Base-by-base conservation (phyloP, 129 eudicot species). In the Artemisia annua region DNA sequence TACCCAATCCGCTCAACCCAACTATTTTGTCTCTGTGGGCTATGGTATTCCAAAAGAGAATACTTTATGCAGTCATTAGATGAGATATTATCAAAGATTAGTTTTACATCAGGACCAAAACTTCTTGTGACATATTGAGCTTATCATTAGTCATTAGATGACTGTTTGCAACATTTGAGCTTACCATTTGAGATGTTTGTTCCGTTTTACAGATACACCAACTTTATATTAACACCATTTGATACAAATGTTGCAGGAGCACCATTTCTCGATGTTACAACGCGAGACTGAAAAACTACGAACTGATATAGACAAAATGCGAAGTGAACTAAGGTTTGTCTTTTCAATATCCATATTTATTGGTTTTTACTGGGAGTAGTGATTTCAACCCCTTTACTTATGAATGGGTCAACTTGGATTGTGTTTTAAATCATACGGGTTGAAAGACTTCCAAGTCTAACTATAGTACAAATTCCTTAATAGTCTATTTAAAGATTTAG, bases 271-370 rank as follows among this genome's bases (percentile, higher is more conserved):
- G 7, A 57, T 85, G 80, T 73, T 89, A 83, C 89, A 84, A 80
- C 88, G 96, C 53, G 96, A 89, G 79, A 80, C 92, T 65, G 96
- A 86, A 73, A 89, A 89, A 83, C 80, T 89, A 18, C 81, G 85
- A 53, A 83, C 80, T 65, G 96, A 89, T 75, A 86, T 89, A 22
- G 92, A 87, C 48, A 89, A 89, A 83, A 82, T 89, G 86, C 90
- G 92, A 63, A 82, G 96, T 50, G 96, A 89, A 76, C 79, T 89
- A 17, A 86, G 85, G 96, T 89, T 50, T 54, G 60, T 52, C 15
- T 19, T 68, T 50, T 17, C 6, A 17, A 39, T 62, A 8, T 71
- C 11, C 30, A 46, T 61, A 16, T 26, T 30, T 10, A 49, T 50
- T 1, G 7, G 50, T 2, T 63, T 1, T 16, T 13, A 14, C 56